Base-by-base conservation (phyloP, 2,329 filamentous ascomycete genomes). In the Aspergillus sp. region DNA sequence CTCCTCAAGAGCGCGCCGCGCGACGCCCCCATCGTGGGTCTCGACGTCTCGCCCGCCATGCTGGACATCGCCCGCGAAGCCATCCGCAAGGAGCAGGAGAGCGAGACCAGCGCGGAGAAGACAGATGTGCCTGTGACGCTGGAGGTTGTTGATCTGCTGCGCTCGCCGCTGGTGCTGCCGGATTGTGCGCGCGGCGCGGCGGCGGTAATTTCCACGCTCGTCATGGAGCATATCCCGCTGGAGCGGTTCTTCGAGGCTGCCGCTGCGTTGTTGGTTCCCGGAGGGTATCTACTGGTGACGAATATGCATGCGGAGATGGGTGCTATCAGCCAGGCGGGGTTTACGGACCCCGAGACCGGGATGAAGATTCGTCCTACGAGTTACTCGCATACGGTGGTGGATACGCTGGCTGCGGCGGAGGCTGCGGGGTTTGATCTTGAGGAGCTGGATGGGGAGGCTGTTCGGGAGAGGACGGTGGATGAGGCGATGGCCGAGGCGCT, bases 221-320 rank as follows among this genome's bases (percentile, higher is more conserved):
- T 87, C 8, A 67, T 87, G 9, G 85, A 88, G 63, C 85, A 88
- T 66, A 71, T 87, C 3, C 79, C 83, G 0, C 61, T 84, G 0
- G 57, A 66, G 0, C 81, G 76, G 61, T 87, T 86, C 69, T 87
- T 87, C 65, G 47, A 58, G 2, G 76, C 77, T 0, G 73, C 78
- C 0, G 60, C 72, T 1, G 57, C 60, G 10, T 66, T 81, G 1
- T 65, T 87, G 14, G 60, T 58, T 2, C 69, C 72, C 0, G 76
- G 76, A 0, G 83, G 79, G 0, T 67, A 77, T 45, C 68, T 85
- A 4, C 70, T 87, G 9, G 61, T 87, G n/a, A 87, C 83, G 1
- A 87, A 87, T 60, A 88, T 88, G 85, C 85, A 88, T 64, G 68
- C 76, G 1, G 80, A 86, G 3, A 87, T 87, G 83, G 84, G 83